Evolutionary conservation across 257 asterid genomes (phyloP).

Genomic region (Solanum dulcamara): DNA sequence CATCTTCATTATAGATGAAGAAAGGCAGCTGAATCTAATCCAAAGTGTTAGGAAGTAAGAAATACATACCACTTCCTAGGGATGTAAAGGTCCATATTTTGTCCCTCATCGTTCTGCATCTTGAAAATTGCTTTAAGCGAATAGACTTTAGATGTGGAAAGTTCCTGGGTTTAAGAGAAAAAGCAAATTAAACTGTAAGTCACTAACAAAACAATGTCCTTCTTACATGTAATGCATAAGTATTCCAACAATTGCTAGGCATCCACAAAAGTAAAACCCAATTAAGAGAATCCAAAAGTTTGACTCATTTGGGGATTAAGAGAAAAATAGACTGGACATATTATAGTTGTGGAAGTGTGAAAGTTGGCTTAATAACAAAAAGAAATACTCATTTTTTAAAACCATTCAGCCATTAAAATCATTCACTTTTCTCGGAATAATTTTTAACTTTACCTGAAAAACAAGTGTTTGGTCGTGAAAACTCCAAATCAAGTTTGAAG

Average conservation of each 20-base stretch:
- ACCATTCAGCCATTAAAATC: too few relatives aligned
- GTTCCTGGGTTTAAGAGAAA: background rate
- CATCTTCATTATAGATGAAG: background rate
- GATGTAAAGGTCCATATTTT: constrained; percentile 53
- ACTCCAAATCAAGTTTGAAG: too few relatives aligned
- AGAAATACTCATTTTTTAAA: too few relatives aligned
- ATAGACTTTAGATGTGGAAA: background rate
- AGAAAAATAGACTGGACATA: background rate
- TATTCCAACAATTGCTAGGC: background rate
- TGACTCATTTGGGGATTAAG: background rate
- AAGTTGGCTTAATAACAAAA: background rate
- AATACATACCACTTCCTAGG: constrained; percentile 49
- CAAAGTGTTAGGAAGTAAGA: background rate
- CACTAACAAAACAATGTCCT: background rate
- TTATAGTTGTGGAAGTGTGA: background rate
- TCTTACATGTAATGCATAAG: background rate
- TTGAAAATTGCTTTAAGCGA: background rate
- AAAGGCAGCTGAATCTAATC: background rate
- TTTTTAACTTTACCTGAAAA: too few relatives aligned
- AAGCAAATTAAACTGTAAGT: background rate
- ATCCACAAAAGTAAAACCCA: background rate
- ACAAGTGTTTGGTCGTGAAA: too few relatives aligned
- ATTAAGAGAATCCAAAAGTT: too few relatives aligned
- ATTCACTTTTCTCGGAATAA: too few relatives aligned
- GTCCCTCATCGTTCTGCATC: constrained; percentile 69